Evolutionary conservation across 2,329 filamentous ascomycete species (phyloP), one percentile per base, ranked within the genome.

Genomic region (Fusarium hostae): DNA sequence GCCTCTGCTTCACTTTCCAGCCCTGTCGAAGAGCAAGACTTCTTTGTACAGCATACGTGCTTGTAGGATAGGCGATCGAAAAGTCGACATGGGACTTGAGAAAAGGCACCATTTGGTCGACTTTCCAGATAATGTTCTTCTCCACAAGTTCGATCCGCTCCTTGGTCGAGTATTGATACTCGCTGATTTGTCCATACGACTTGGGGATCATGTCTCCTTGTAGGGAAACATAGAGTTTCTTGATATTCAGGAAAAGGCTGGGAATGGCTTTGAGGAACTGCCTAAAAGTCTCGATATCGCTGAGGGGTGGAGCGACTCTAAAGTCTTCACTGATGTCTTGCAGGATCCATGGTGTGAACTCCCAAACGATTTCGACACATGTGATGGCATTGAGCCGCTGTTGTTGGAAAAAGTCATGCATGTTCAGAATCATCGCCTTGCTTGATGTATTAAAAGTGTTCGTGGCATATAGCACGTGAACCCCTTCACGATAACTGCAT

Each of bases 401-500:
- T 6, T 72, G 72, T 4, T 73, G 69, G 7, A 79, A 51, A 9
- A 78, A 59, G 4, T 44, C 41, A 5, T 47, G 47, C 20, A 76
- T 41, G 13, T 61, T 30, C 48, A 72, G 39, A 9, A 78, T 24
- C 61, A 78, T 50, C 10, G 43, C 56, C 13, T 73, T 71, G 58
- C 74, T 74, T 16, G 59, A 54, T 2, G 68, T 70, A 34, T 76
- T 60, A 26, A 78, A 68, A 13, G 71, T 78, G 55, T 80, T 81
- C 9, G 74, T 75, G 4, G 68, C 44, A 59, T 79, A 81, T 9
- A 81, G 67, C 10, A 79, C 66, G 11, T 78, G 63, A 41, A 79
- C 71, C 6, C 75, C 78, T 40, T 81, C 78, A 5, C 72, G 18
- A 50, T 79, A 81, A 32, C 77, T 78, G 15, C 43, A 70, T 20